Conservation (phyloP, 345 rosid genomes). For the Dipteronia dyeriana region DNA sequence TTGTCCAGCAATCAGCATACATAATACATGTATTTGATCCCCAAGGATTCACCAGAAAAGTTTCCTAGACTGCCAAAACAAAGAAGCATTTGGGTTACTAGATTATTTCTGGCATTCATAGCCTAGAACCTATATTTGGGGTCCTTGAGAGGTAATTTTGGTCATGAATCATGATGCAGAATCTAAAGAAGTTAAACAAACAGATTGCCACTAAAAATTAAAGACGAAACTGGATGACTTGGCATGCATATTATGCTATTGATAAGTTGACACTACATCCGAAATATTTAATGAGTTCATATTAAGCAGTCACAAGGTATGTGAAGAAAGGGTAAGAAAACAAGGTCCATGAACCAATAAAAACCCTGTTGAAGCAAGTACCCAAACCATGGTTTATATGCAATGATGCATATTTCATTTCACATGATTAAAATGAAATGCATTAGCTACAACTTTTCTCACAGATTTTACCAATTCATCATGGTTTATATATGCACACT, state of each 20-base stretch:
- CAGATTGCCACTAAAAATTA: not conserved
- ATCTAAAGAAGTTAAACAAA: not conserved
- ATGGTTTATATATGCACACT: not conserved
- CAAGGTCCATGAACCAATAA: not conserved
- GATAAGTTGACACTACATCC: no score
- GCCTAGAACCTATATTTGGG: not conserved
- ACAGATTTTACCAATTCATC: not conserved
- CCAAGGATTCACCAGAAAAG: not conserved
- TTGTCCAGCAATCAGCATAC: not conserved
- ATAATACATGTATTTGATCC: not conserved
- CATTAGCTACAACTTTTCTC: not conserved
- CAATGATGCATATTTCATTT: not conserved
- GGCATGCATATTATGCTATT: not conserved
- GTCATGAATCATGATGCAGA: not conserved
- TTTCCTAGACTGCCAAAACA: not conserved
- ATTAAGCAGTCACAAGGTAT: no score
- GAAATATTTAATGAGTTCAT: no score
- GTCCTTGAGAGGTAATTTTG: not conserved
- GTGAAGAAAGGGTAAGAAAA: no score
- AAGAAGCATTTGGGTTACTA: not conserved
- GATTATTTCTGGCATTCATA: not conserved
- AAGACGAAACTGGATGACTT: not conserved
- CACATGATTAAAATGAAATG: not conserved
- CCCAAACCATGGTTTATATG: not conserved
- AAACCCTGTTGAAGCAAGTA: not conserved